phyloP scores from a whole-genome alignment of 257 asterid species.

The Solanum lignicaule region DNA sequence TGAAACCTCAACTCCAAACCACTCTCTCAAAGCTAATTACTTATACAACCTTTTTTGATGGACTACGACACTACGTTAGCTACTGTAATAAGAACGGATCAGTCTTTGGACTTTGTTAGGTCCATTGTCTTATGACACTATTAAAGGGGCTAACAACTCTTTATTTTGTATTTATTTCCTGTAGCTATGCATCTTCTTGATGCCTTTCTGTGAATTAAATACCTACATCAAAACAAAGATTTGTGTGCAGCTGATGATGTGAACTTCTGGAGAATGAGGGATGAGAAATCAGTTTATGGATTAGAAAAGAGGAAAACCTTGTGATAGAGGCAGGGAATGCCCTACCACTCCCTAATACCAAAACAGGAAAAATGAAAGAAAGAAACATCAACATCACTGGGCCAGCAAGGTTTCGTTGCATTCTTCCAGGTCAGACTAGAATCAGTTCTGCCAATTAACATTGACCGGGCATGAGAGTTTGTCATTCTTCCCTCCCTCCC shows the following conservation, averaged over 20 bases:
- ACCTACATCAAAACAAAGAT: neutral
- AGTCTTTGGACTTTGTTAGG: neutral
- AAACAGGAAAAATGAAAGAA: neutral
- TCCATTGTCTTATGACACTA: neutral
- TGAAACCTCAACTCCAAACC: neutral
- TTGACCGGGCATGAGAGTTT: neutral
- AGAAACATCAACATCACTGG: neutral
- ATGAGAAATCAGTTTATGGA: neutral
- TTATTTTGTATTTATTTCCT: neutral
- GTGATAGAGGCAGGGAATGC: neutral
- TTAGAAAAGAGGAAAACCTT: neutral
- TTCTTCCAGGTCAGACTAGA: neutral
- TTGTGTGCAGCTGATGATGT: neutral
- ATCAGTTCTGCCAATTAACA: neutral
- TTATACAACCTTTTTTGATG: neutral
- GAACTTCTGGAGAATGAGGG: neutral
- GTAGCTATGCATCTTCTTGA: neutral
- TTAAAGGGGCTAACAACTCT: neutral
- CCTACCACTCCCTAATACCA: neutral
- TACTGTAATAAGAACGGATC: neutral
- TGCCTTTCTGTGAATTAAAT: neutral
- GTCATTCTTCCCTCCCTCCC: neutral
- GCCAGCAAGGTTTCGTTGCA: neutral
- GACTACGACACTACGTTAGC: neutral
- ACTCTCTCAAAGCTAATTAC: neutral